Evolutionary conservation across 352 stramenopile genomes (phyloP).

Genomic region (Phytophthora parvispora): DNA sequence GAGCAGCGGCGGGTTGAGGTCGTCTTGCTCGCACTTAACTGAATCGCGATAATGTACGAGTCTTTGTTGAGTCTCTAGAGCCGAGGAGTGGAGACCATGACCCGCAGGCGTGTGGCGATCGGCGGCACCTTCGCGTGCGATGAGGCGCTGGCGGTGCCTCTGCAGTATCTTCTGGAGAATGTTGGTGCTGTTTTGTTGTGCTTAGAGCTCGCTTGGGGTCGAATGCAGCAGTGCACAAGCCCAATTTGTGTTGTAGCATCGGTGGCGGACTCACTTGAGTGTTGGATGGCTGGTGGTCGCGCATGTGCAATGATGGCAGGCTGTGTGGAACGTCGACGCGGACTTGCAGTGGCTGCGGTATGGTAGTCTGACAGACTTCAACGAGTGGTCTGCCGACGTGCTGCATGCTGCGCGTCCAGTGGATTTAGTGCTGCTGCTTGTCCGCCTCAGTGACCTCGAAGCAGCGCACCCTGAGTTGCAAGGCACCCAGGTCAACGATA

Average conservation of each 20-base stretch:
- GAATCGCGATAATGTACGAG: conserved; percentile 20
- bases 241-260: no score
- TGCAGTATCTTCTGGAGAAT: conserved; percentile 59
- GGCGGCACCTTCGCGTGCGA: conserved; percentile 74
- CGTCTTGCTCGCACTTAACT: conserved; percentile 31
- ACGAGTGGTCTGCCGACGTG: conserved; percentile 36
- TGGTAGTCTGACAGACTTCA: conserved; percentile 48
- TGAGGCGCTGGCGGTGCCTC: conserved; percentile 57
- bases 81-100: conserved; percentile 17
- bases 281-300: not conserved
- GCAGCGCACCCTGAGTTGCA: conserved; percentile 65
- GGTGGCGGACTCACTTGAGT: no score
- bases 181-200: conserved; percentile 36
- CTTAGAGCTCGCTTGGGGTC: not conserved
- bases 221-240: conserved; percentile 5
- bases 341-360: conserved; percentile 70
- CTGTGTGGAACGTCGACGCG: conserved; percentile 32
- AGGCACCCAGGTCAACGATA: not conserved
- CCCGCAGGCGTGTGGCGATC: conserved; percentile 43
- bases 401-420: conserved; percentile 8
- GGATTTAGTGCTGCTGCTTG: conserved; percentile 66
- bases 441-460: conserved; percentile 69
- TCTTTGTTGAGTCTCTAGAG: conserved; percentile 6
- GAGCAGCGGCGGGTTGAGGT: conserved; percentile 12
- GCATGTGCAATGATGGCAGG: conserved; percentile 25